phyloP scores from a whole-genome alignment of 1,284 basidiomycete species.

The Sporisorium sorghi region DNA sequence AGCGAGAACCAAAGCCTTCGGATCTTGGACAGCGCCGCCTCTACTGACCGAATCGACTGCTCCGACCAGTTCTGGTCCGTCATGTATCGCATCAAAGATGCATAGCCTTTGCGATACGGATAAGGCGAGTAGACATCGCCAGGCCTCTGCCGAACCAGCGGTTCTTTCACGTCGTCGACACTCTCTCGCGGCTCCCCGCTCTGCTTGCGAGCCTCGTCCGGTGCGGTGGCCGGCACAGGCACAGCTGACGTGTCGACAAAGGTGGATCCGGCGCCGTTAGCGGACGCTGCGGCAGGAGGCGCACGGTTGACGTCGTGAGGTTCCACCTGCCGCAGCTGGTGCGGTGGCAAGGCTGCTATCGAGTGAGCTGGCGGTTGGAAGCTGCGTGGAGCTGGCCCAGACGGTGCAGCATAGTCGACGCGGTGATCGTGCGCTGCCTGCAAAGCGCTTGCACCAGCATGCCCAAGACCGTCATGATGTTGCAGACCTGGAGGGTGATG shows the following conservation, averaged over 20 bases:
- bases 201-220: neutral
- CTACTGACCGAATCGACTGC: conserved; percentile 46
- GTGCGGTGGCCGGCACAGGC: neutral
- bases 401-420: neutral
- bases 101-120: conserved; percentile 50
- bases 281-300: neutral
- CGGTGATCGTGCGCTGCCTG: conserved; percentile 1
- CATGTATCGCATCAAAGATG: conserved; percentile 52
- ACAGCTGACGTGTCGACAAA: neutral
- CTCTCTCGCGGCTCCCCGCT: neutral
- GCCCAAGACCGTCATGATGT: conserved; percentile 1
- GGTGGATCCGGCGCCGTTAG: neutral
- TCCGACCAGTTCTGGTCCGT: conserved; percentile 48
- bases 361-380: neutral
- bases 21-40: conserved; percentile 44
- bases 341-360: neutral
- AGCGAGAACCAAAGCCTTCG: conserved; percentile 53
- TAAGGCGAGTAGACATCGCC: conserved; percentile 47
- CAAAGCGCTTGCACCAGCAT: neutral
- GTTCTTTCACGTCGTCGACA: conserved; percentile 7
- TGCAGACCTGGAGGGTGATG: neutral
- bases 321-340: neutral
- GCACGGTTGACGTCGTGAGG: neutral
- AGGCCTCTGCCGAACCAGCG: conserved; percentile 16
- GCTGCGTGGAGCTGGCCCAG: conserved; percentile 3